A percentile compares a stretch with the other conserved stretches of the same genome.
These are phyloP conservation scores for Cytospora mali DNA, from an alignment of 2,329 filamentous ascomycete genomes.

Conservation along the genomic window DNA sequence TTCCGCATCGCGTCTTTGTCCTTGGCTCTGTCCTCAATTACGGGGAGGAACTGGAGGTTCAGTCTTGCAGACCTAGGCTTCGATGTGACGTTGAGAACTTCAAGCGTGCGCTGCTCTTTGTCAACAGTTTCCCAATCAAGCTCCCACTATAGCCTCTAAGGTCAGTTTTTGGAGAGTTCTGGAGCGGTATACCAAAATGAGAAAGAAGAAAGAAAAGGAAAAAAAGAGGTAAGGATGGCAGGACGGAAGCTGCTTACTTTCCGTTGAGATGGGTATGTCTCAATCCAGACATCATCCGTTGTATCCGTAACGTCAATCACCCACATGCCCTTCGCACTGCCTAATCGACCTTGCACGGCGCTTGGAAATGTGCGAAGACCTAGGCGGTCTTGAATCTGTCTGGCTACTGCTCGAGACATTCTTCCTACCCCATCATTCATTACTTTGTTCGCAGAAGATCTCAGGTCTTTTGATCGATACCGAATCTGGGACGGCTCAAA, in stretches of 20 bases:
- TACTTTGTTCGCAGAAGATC: conserved; percentile 44
- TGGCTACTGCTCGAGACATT: conserved; percentile 64
- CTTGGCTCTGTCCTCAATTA: conserved; percentile 63
- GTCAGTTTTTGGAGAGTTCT: neutral
- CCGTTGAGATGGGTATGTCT: conserved; percentile 65
- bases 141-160: conserved; percentile 47
- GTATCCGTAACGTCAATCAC: conserved; percentile 57
- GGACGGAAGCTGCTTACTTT: conserved; percentile 47
- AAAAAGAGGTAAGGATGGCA: no score
- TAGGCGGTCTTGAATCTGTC: conserved; percentile 52
- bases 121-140: conserved; percentile 49
- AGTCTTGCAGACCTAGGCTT: conserved; percentile 56
- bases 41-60: conserved; percentile 69
- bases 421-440: conserved; percentile 70
- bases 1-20: conserved; percentile 47
- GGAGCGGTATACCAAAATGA: no score
- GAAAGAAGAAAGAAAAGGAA: no score
- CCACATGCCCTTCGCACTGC: conserved; percentile 77
- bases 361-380: conserved; percentile 59
- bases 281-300: conserved; percentile 61
- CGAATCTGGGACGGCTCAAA: conserved; percentile 52
- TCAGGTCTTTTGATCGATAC: conserved; percentile 41
- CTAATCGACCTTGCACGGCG: conserved; percentile 70
- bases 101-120: conserved; percentile 62
- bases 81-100: conserved; percentile 56